Conservation (phyloP, 2,329 filamentous ascomycete genomes). For the Monosporascus sp. region DNA sequence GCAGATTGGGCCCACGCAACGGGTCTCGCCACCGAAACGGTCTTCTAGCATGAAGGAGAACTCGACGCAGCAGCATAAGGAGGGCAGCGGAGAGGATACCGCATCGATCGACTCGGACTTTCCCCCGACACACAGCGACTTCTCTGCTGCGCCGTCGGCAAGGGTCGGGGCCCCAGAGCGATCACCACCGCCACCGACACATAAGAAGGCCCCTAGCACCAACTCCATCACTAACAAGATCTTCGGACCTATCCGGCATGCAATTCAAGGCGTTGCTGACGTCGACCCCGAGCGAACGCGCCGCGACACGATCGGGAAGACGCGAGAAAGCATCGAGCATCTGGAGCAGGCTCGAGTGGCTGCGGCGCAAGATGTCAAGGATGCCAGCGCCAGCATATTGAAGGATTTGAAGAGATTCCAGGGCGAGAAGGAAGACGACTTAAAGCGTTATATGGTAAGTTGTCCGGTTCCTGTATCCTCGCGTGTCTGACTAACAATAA, state of each 20-base stretch:
- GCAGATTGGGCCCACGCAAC: conserved; percentile 35
- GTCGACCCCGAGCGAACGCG: conserved; percentile 91
- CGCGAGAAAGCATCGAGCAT: conserved; percentile 77
- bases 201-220: conserved; percentile 79
- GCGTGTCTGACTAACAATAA: conserved; percentile 15
- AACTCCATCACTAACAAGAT: conserved; percentile 91
- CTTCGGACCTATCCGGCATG: conserved; percentile 91
- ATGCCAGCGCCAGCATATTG: conserved; percentile 83
- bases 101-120: conserved; percentile 96
- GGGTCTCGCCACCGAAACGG: conserved; percentile 55
- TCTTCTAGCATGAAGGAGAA: conserved; percentile 56
- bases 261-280: conserved; percentile 92
- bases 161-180: conserved; percentile 64
- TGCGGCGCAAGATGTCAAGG: conserved; percentile 85
- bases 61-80: conserved; percentile 43
- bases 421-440: conserved; percentile 88
- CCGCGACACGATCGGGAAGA: conserved; percentile 92
- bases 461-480: conserved; percentile 2
- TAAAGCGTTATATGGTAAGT: conserved; percentile 91
- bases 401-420: conserved; percentile 92
- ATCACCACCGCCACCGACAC: conserved; percentile 42
- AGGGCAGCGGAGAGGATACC: conserved; percentile 66
- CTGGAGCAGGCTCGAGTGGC: conserved; percentile 87
- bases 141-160: conserved; percentile 63
- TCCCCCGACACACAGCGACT: conserved; percentile 77